A percentile compares a stretch with the other conserved stretches of the same genome.
phyloP scores from a whole-genome alignment of 2,329 filamentous ascomycete genomes.

The Fusarium caatingaense region DNA sequence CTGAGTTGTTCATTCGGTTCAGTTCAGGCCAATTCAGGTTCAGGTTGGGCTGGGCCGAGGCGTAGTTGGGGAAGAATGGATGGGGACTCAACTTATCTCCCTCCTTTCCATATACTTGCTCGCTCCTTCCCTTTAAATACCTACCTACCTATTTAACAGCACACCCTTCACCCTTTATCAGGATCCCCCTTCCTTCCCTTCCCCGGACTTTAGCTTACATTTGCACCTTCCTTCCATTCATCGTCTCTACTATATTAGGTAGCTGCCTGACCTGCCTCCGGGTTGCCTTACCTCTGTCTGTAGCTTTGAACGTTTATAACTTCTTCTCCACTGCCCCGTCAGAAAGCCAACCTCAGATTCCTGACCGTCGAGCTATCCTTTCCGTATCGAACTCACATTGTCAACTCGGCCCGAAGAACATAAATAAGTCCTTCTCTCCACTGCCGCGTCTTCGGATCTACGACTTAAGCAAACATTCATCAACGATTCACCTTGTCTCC shows the following conservation, averaged over 20 bases:
- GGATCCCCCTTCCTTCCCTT: slow-evolving; percentile 21
- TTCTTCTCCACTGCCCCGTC: background rate
- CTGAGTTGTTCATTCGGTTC: slow-evolving; percentile 12
- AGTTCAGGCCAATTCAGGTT: slow-evolving; percentile 7
- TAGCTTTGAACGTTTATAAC: background rate
- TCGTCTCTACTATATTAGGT: slow-evolving; percentile 2
- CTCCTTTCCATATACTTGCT: slow-evolving; percentile 9
- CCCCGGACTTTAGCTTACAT: slow-evolving; percentile 22
- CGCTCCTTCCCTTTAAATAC: slow-evolving; percentile 37
- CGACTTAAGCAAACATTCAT: slow-evolving; percentile 21
- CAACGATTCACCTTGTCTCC: slow-evolving; percentile 34
- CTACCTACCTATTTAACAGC: background rate
- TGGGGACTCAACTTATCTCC: slow-evolving; percentile 33
- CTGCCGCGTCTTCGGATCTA: slow-evolving; percentile 8
- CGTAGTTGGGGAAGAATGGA: background rate
- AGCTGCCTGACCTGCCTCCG: background rate
- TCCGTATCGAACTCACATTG: background rate
- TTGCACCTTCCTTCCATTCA: slow-evolving; percentile 10
- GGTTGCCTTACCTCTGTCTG: background rate
- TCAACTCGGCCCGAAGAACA: slow-evolving; percentile 12
- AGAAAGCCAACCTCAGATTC: background rate
- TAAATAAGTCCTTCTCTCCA: slow-evolving; percentile 18
- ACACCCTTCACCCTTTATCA: slow-evolving; percentile 32
- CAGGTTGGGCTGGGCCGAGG: slow-evolving; percentile 28
- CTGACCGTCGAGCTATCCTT: background rate